Conservation (phyloP, 371 early-diverging fungal genomes). For the Lichtheimia corymbifera region DNA sequence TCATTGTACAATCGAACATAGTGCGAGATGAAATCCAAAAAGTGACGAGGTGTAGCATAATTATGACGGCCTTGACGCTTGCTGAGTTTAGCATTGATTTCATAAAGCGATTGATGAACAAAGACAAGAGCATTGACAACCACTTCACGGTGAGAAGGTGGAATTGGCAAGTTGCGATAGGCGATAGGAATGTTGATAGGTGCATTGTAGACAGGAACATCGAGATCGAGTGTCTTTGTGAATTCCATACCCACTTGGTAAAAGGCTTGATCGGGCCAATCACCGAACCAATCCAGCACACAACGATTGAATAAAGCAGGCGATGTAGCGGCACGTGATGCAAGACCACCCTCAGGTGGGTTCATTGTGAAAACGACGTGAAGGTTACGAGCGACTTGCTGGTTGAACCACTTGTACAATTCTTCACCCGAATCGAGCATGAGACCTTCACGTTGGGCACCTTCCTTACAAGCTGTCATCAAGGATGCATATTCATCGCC, state of each 20-base stretch:
- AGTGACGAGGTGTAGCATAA: slow-evolving; percentile 96
- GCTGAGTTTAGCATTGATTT: slow-evolving; percentile 82
- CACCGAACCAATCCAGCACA: slow-evolving; percentile 99
- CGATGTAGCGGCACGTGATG: slow-evolving; percentile 93
- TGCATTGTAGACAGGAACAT: slow-evolving; percentile 68
- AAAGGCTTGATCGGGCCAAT: slow-evolving; percentile 97
- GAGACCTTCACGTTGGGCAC: slow-evolving; percentile 89
- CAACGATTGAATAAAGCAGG: slow-evolving; percentile 99
- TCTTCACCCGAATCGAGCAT: slow-evolving; percentile 95
- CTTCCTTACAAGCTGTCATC: slow-evolving; percentile 95
- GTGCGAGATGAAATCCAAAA: slow-evolving; percentile 95
- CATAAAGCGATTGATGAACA: slow-evolving; percentile 90
- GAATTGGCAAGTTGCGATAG: slow-evolving; percentile 74
- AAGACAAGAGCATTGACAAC: slow-evolving; percentile 90
- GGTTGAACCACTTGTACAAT: slow-evolving; percentile 96
- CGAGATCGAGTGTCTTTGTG: slow-evolving; percentile 88
- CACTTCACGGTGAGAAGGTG: slow-evolving; percentile 82
- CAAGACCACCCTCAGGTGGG: slow-evolving; percentile 94
- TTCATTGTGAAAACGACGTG: slow-evolving; percentile 99
- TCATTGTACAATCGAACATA: slow-evolving; percentile 89
- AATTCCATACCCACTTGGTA: slow-evolving; percentile 97
- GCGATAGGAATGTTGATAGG: slow-evolving; percentile 80
- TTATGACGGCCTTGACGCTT: slow-evolving; percentile 81
- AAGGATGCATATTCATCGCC: slow-evolving; percentile 96
- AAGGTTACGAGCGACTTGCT: slow-evolving; percentile 94